Evolutionary conservation across 768 basidiomycete genomes (phyloP).

Genomic region (Boletus rufocinnamomeus): DNA sequence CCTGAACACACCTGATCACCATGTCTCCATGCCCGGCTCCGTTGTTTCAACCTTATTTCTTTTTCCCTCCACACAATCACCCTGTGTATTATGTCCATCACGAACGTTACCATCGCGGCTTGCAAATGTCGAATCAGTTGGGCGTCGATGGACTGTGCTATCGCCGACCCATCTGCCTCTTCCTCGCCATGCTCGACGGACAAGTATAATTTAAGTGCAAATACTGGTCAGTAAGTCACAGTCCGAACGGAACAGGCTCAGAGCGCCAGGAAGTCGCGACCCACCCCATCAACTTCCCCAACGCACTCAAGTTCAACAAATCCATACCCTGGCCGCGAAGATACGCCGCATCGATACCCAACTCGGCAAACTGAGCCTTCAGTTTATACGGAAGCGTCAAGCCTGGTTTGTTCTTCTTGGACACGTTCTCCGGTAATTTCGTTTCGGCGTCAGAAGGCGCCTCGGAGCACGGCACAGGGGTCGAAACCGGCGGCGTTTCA

Average conservation of each 20-base stretch:
- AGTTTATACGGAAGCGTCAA: conserved; percentile 49
- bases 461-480: conserved; percentile 9
- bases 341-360: conserved; percentile 47
- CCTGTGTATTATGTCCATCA: conserved; percentile 50
- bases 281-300: conserved; percentile 45
- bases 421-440: conserved; percentile 9
- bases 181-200: conserved; percentile 26
- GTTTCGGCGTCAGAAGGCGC: conserved; percentile 12
- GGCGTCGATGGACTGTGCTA: conserved; percentile 46
- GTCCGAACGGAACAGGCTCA: neutral
- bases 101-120: conserved; percentile 50
- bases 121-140: conserved; percentile 50
- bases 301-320: conserved; percentile 39
- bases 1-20: conserved; percentile 41
- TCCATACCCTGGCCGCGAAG: conserved; percentile 46
- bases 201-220: conserved; percentile 30
- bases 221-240: conserved; percentile 4
- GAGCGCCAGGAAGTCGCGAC: conserved; percentile 29
- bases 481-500: conserved; percentile 9
- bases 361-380: conserved; percentile 41
- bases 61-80: conserved; percentile 59
- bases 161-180: conserved; percentile 25
- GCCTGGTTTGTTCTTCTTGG: conserved; percentile 35
- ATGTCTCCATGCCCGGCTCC: conserved; percentile 60
- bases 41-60: conserved; percentile 56